A percentile compares a stretch with the other conserved stretches of the same genome.
Evolutionary conservation across 2,329 filamentous ascomycete genomes (phyloP).

Genomic region (Rhynchosporium agropyri): DNA sequence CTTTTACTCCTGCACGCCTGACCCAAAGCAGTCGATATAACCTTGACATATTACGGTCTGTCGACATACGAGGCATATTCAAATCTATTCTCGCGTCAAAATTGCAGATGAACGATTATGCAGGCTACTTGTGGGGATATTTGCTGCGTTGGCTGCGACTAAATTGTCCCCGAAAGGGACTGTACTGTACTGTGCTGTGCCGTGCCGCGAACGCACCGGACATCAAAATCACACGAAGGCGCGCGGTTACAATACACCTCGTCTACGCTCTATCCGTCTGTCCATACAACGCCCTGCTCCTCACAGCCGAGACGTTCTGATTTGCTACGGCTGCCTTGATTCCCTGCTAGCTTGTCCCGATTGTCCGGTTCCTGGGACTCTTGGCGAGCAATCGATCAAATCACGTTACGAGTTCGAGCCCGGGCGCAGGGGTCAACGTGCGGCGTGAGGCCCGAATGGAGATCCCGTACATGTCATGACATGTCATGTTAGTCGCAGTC

Average conservation of each 20-base stretch:
- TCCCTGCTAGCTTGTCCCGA: slow-evolving; percentile 9
- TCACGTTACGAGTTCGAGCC: slow-evolving; percentile 15
- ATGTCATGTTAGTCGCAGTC: slow-evolving; percentile 1
- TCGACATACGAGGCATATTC: slow-evolving; percentile 16
- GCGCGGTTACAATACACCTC: slow-evolving; percentile 25
- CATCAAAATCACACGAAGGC: slow-evolving; percentile 14
- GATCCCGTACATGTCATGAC: background rate
- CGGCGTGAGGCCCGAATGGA: background rate
- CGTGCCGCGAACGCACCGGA: slow-evolving; percentile 27
- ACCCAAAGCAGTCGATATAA: slow-evolving; percentile 11
- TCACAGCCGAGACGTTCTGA: background rate
- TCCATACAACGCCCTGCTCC: slow-evolving; percentile 13
- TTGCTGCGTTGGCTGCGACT: slow-evolving; percentile 15
- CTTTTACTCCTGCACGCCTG: slow-evolving; percentile 11
- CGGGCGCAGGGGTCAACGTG: slow-evolving; percentile 5
- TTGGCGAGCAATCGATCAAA: slow-evolving; percentile 11
- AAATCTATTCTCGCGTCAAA: slow-evolving; percentile 23
- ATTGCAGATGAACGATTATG: slow-evolving; percentile 1
- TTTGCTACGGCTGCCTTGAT: slow-evolving; percentile 8
- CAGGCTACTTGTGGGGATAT: slow-evolving; percentile 14
- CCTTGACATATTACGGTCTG: slow-evolving; percentile 8
- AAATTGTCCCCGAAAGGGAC: background rate
- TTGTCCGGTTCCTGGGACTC: slow-evolving; percentile 6
- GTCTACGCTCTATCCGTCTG: slow-evolving; percentile 7
- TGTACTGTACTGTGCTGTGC: background rate